A percentile compares a stretch with the other conserved stretches of the same genome.
These are phyloP conservation scores for Pyrenula massariospora DNA, from an alignment of 495 filamentous ascomycete species.

Conservation along the genomic window DNA sequence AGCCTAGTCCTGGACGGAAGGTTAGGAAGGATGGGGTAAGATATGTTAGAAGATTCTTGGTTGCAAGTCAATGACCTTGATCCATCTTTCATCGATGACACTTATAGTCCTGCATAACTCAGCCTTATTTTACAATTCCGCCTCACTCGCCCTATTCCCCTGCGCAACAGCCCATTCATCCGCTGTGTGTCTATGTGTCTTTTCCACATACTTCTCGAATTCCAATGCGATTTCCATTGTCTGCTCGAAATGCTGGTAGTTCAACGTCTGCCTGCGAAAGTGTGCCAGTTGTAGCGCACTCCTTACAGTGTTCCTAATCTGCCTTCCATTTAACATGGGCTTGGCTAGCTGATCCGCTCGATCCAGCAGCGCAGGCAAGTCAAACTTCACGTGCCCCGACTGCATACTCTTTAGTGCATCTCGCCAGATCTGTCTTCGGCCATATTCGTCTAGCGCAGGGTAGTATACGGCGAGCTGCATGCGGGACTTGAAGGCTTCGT, in stretches of 20 bases:
- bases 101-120: background rate
- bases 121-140: background rate
- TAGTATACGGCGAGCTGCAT: constrained; percentile 73
- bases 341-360: constrained; percentile 57
- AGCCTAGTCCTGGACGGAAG: background rate
- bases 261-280: constrained; percentile 3
- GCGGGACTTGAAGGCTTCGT: constrained; percentile 54
- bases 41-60: background rate
- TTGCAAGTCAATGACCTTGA: background rate
- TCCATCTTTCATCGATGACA: background rate
- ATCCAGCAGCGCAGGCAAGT: constrained; percentile 50
- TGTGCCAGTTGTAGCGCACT: constrained; percentile 17
- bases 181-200: constrained; percentile 3
- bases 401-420: constrained; percentile 66
- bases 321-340: constrained; percentile 72
- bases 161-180: constrained; percentile 7
- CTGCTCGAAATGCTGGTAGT: constrained; percentile 9
- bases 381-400: constrained; percentile 46
- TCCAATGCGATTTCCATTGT: constrained; percentile 10
- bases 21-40: background rate
- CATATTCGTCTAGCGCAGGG: constrained; percentile 60
- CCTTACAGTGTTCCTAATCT: constrained; percentile 37
- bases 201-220: constrained; percentile 8
- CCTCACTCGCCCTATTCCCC: constrained; percentile 2
- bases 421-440: constrained; percentile 76